Conservation (phyloP, 441 rosid genomes). For the Sinapis alba region DNA sequence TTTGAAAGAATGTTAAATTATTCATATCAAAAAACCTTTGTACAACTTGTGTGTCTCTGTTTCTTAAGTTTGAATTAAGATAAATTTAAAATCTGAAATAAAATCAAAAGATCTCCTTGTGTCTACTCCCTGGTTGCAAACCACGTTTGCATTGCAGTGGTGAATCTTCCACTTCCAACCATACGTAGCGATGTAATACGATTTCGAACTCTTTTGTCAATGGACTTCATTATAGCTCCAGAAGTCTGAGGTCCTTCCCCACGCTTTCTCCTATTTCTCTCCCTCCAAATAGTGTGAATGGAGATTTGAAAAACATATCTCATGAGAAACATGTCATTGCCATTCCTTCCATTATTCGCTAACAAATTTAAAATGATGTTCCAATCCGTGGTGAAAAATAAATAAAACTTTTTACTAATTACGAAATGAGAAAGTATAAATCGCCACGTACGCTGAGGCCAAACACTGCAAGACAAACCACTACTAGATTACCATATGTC, state of each 20-base stretch:
- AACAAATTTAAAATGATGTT: too few species aligned
- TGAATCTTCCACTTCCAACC: not conserved
- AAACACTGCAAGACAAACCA: constrained; percentile 22
- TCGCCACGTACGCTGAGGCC: constrained; percentile 19
- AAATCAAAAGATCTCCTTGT: too few species aligned
- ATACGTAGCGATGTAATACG: not conserved
- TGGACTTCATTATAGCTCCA: not conserved
- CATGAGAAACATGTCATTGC: not conserved
- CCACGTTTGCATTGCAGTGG: too few species aligned
- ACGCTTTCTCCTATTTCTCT: not conserved
- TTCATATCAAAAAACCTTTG: too few species aligned
- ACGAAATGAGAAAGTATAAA: not conserved
- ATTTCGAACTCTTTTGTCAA: not conserved
- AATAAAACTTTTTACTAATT: too few species aligned
- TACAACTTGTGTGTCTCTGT: not conserved
- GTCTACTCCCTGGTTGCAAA: too few species aligned
- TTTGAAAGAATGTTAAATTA: too few species aligned
- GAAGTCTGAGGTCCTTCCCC: not conserved
- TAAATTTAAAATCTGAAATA: not conserved
- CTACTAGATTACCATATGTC: not conserved
- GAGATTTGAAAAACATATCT: not conserved
- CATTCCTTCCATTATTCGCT: too few species aligned
- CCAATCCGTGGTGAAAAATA: too few species aligned
- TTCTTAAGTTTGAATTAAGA: not conserved
- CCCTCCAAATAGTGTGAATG: not conserved